Percentiles rank a stretch among this genome's conserved stretches.
Conservation (phyloP, 177 flowering plant species). For the Tripterygium wilfordii region DNA sequence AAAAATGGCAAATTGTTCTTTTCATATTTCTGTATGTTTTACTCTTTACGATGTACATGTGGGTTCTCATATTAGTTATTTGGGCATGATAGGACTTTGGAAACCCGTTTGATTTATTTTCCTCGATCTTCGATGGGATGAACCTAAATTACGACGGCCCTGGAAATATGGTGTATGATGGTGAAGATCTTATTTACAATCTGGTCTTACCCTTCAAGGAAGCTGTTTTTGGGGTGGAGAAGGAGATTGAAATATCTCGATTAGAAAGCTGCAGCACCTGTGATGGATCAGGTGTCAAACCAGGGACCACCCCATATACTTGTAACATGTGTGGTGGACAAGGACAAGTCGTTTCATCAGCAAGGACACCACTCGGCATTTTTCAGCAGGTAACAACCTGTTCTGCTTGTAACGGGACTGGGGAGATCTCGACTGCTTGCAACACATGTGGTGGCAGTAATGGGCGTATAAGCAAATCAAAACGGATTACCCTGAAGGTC, state of each 20-base stretch:
- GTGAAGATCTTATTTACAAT: conserved; percentile 72
- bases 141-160: conserved; percentile 62
- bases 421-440: conserved; percentile 75
- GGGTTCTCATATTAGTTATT: not conserved
- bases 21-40: too few relatives aligned
- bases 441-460: conserved; percentile 72
- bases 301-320: conserved; percentile 60
- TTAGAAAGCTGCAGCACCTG: conserved; percentile 82
- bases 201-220: conserved; percentile 79
- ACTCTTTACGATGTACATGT: too few relatives aligned
- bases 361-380: conserved; percentile 83
- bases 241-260: conserved; percentile 78
- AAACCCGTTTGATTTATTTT: conserved; percentile 86
- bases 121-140: conserved; percentile 67
- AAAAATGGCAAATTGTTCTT: too few relatives aligned
- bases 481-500: conserved; percentile 74
- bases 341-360: conserved; percentile 78
- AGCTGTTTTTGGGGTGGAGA: conserved; percentile 89
- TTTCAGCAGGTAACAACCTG: conserved; percentile 88
- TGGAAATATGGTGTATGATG: conserved; percentile 65
- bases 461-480: conserved; percentile 70
- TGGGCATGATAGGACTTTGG: conserved; percentile 63
- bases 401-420: conserved; percentile 73
- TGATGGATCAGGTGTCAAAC: conserved; percentile 70
- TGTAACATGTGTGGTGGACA: conserved; percentile 89